Evolutionary conservation across 768 basidiomycete species (phyloP), one percentile per base, ranked within the genome.

Genomic region (Mycena kentingensis): DNA sequence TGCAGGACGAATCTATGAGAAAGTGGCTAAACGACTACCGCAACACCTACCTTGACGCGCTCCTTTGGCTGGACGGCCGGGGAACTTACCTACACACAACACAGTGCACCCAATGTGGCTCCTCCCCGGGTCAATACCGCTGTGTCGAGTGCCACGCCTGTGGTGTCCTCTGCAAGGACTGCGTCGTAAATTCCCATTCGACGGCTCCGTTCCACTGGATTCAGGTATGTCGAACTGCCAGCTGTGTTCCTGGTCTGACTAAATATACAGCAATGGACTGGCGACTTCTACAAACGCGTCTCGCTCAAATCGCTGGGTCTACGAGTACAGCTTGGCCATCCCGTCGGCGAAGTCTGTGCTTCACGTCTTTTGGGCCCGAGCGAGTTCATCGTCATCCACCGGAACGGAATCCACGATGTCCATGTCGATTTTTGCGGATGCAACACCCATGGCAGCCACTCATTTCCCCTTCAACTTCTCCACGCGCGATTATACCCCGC

Each of bases 381-480:
- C 22, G 56, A 66, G 24, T 71, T 73, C 48, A 25, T 61, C 0
- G 52, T 74, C 7, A 55, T 73, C 11, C 51, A 65, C 22, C 37
- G 34, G 4, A 64, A 66, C 50, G 62, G 64, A 0, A 54, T 74
- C 24, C 71, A 71, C 36, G 42, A 46, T 5, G 62, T 73, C 13
- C 49, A 49, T 0, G n/a, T 73, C 13, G 58, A 65, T 25, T 73
- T 67, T 42, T 74, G 72, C 49, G 62, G 58, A 0, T 74, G 71
- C 6, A 28, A 52, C 24, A 29, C 21, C 3, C 43, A 52, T 7
- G 36, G 43, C 15, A 15, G 13, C 7, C 13, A 38, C 18, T 4
- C 50, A 60, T 19, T 41, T 52, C 12, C 53, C 52, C n/a, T n/a
- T 8, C 72, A 77, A 47, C 63, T 76, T 0, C 65, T 77, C 1